Evolutionary conservation across 1,284 basidiomycete genomes (phyloP).

Genomic region (Cutaneotrichosporon cutaneum): DNA sequence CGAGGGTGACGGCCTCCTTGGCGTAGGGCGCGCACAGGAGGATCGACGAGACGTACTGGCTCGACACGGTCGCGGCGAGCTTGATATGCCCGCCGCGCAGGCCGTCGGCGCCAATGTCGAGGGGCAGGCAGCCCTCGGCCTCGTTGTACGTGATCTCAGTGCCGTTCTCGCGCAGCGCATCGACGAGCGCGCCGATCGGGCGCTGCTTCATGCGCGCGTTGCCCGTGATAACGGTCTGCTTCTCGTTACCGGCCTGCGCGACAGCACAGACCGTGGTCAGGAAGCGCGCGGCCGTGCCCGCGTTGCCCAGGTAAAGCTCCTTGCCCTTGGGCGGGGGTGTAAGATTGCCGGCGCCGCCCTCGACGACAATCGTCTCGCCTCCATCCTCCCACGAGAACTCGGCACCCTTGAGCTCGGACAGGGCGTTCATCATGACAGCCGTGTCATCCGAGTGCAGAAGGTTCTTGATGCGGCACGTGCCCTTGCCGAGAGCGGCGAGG

Average conservation of each 20-base stretch:
- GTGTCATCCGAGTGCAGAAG: slow-evolving; percentile 97
- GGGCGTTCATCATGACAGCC: slow-evolving; percentile 96
- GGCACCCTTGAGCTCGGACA: slow-evolving; percentile 86
- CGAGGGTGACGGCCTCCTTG: slow-evolving; percentile 72
- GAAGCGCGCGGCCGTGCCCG: slow-evolving; percentile 97
- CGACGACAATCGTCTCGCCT: slow-evolving; percentile 88
- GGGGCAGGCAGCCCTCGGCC: slow-evolving; percentile 79
- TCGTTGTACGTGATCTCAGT: slow-evolving; percentile 76
- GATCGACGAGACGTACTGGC: slow-evolving; percentile 97
- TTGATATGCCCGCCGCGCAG: slow-evolving; percentile 79
- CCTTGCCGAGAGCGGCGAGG: slow-evolving; percentile 84
- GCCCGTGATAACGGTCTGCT: slow-evolving; percentile 79
- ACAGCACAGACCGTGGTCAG: slow-evolving; percentile 93
- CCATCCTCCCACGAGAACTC: slow-evolving; percentile 88
- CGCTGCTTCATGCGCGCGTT: slow-evolving; percentile 99
- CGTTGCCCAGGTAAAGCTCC: slow-evolving; percentile 94
- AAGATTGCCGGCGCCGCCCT: slow-evolving; percentile 80
- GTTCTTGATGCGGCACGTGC: slow-evolving; percentile 85
- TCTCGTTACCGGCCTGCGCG: slow-evolving; percentile 56
- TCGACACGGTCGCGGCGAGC: slow-evolving; percentile 90
- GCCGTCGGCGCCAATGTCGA: slow-evolving; percentile 79
- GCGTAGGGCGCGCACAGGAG: slow-evolving; percentile 96
- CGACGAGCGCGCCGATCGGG: slow-evolving; percentile 89
- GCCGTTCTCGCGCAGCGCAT: slow-evolving; percentile 81
- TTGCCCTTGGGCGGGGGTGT: slow-evolving; percentile 72